Evolutionary conservation across 495 filamentous ascomycete genomes (phyloP).

Genomic region (Trichoderma asperelloides): DNA sequence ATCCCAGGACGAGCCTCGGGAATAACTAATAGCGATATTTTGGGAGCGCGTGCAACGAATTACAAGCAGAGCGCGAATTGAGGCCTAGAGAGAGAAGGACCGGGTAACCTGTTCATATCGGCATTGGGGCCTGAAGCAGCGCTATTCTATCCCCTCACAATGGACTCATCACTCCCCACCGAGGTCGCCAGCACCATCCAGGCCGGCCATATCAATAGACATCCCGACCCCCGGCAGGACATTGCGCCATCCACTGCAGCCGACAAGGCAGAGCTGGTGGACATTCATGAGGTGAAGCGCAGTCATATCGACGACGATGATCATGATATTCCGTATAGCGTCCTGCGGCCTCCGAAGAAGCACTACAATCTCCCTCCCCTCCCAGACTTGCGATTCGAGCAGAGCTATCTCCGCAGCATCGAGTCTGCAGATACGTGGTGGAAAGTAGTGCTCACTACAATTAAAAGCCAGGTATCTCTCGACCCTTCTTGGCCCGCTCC

Average conservation of each 20-base stretch:
- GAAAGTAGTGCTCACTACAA: conserved; percentile 72
- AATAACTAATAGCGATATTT: background rate
- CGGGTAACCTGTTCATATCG: background rate
- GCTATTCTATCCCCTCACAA: conserved; percentile 8
- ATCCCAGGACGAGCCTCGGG: background rate
- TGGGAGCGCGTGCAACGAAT: background rate
- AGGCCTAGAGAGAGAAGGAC: background rate
- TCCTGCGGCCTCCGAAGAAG: conserved; percentile 44
- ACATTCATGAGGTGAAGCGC: conserved; percentile 16
- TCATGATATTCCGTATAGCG: conserved; percentile 46
- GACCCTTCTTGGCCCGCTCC: background rate
- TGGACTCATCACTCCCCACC: conserved; percentile 39
- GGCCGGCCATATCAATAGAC: conserved; percentile 60
- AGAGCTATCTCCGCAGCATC: conserved; percentile 88
- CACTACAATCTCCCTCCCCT: conserved; percentile 61
- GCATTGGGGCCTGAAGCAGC: background rate
- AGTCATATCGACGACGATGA: conserved; percentile 25
- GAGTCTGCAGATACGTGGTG: conserved; percentile 65
- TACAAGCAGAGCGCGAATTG: background rate
- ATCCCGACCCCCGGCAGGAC: conserved; percentile 65
- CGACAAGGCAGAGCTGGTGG: conserved; percentile 43
- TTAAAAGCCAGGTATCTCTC: conserved; percentile 67
- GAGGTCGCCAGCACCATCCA: conserved; percentile 71
- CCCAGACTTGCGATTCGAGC: conserved; percentile 91
- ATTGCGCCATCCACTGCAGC: conserved; percentile 70